Conservation (phyloP, 768 basidiomycete genomes). For the Rhodotorula kratochvilovae region DNA sequence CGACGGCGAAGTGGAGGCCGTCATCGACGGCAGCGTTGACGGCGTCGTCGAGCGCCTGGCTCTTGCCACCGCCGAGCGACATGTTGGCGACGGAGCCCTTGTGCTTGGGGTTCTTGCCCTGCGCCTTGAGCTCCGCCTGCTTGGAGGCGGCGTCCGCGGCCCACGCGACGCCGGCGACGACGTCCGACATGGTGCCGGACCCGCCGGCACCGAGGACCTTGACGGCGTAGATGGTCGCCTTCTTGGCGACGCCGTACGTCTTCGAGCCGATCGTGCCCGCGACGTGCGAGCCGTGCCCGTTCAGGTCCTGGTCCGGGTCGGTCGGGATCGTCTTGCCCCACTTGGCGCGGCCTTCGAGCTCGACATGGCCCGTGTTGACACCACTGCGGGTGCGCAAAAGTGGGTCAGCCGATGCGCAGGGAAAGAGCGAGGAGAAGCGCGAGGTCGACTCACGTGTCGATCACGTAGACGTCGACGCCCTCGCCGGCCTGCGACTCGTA, state of each 20-base stretch:
- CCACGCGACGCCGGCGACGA: conserved; percentile 79
- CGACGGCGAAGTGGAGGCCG: conserved; percentile 94
- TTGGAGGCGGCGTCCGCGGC: conserved; percentile 61
- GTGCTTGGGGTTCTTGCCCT: conserved; percentile 71
- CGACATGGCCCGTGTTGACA: conserved; percentile 75
- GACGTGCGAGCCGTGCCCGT: conserved; percentile 72
- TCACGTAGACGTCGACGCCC: conserved; percentile 77
- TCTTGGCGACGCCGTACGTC: conserved; percentile 94
- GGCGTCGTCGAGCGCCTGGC: conserved; percentile 70
- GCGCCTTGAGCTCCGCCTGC: conserved; percentile 53
- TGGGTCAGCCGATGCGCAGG: neutral
- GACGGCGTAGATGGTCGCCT: conserved; percentile 79
- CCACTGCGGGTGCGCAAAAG: conserved; percentile 55
- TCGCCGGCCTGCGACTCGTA: conserved; percentile 70
- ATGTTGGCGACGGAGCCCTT: conserved; percentile 90
- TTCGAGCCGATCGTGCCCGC: conserved; percentile 74
- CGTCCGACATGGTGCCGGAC: conserved; percentile 90
- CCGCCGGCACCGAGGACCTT: conserved; percentile 89
- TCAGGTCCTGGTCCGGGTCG: conserved; percentile 82
- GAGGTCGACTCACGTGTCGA: conserved; percentile 48
- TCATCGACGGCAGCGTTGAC: conserved; percentile 76
- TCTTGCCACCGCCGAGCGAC: conserved; percentile 95
- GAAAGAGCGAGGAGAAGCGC: neutral
- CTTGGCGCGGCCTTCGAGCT: conserved; percentile 79
- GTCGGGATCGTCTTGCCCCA: conserved; percentile 94